A percentile compares a stretch with the other conserved stretches of the same genome.
phyloP scores from a whole-genome alignment of 1,139 yeast genomes.

The Diutina pseudorugosa region DNA sequence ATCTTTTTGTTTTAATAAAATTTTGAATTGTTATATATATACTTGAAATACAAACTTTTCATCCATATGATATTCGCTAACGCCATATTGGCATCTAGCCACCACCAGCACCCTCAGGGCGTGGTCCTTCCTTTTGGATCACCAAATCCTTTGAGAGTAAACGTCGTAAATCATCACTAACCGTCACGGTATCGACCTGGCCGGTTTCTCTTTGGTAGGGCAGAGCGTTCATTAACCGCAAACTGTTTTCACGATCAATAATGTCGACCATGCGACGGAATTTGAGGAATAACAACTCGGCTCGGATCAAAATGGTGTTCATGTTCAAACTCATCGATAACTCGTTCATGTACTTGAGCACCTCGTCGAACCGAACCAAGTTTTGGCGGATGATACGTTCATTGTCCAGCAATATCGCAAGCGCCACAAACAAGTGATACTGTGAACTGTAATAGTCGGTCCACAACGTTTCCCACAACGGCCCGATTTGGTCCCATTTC shows the following conservation, averaged over 20 bases:
- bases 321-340: slow-evolving; percentile 65
- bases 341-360: slow-evolving; percentile 86
- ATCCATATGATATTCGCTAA: not conserved
- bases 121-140: slow-evolving; percentile 49
- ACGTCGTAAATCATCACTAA: slow-evolving; percentile 39
- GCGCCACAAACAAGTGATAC: slow-evolving; percentile 74
- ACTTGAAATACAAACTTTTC: not conserved
- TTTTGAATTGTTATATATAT: not conserved
- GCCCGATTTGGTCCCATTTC: slow-evolving; percentile 62
- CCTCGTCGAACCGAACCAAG: slow-evolving; percentile 74
- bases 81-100: slow-evolving; percentile 14
- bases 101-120: slow-evolving; percentile 39
- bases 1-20: too few species aligned
- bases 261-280: slow-evolving; percentile 71
- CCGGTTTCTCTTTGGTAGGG: not conserved
- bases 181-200: not conserved
- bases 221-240: slow-evolving; percentile 7
- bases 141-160: slow-evolving; percentile 49
- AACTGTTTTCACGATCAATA: slow-evolving; percentile 47
- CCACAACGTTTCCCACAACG: slow-evolving; percentile 86
- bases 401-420: slow-evolving; percentile 79
- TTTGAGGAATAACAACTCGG: slow-evolving; percentile 70
- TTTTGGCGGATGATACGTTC: slow-evolving; percentile 69
- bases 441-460: slow-evolving; percentile 81
- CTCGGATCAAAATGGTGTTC: slow-evolving; percentile 62